phyloP scores from a whole-genome alignment of 257 asterid species.

The Catharanthus roseus region DNA sequence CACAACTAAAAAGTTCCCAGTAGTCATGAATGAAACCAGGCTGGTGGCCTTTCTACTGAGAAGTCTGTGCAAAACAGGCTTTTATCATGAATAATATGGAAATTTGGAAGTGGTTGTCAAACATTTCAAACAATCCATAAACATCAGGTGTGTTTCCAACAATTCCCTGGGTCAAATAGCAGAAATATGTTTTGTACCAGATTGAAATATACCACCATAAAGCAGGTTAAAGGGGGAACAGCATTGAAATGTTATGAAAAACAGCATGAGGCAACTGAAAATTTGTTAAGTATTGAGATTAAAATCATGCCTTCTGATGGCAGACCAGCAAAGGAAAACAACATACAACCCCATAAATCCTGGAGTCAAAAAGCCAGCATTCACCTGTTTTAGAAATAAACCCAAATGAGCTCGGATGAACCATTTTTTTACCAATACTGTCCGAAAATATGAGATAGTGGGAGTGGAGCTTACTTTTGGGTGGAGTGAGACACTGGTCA shows the following conservation, averaged over 20 bases:
- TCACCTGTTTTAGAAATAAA: constrained; percentile 26
- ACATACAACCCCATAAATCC: constrained; percentile 52
- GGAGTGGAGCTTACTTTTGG: constrained; percentile 27
- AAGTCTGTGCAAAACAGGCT: neutral
- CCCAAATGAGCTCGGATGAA: neutral
- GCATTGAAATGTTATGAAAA: too few relatives aligned
- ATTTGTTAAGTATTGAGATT: neutral
- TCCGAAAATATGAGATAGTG: neutral
- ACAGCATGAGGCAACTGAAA: neutral
- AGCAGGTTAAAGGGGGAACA: neutral
- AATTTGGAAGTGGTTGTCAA: neutral
- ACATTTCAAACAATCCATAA: neutral
- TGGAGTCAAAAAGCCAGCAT: constrained; percentile 40
- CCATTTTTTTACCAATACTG: neutral
- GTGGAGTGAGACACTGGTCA: constrained; percentile 51
- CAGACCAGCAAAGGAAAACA: constrained; percentile 60
- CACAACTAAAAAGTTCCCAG: neutral
- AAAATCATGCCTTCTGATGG: constrained; percentile 39
- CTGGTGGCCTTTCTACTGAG: too few relatives aligned
- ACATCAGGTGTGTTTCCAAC: neutral
- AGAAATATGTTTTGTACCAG: neutral
- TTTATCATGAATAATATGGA: neutral
- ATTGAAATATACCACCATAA: neutral
- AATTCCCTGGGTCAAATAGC: neutral
- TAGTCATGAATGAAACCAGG: neutral